Percentiles rank a stretch among this genome's conserved stretches.
Conservation (phyloP, 345 rosid genomes). For the Boechera divaricarpa region DNA sequence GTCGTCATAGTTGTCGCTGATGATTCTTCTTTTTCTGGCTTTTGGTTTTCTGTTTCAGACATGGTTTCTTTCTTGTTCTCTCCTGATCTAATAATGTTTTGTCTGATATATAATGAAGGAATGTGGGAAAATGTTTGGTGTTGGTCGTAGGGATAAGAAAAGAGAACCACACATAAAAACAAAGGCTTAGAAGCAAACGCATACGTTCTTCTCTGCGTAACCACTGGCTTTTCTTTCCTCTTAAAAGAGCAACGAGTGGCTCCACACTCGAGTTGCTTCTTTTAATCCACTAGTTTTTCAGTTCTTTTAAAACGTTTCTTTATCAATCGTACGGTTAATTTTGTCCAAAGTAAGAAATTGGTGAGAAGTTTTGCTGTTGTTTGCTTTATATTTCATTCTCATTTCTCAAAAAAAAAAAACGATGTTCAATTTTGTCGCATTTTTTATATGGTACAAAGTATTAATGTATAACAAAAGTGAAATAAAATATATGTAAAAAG, state of each 20-base stretch:
- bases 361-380: background rate
- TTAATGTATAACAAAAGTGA: no score
- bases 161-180: conserved; percentile 94
- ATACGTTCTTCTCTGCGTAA: conserved; percentile 58
- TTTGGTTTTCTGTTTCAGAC: conserved; percentile 54
- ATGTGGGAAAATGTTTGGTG: conserved; percentile 35
- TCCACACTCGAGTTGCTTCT: conserved; percentile 40
- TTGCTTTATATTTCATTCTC: no score
- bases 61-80: conserved; percentile 43
- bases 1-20: conserved; percentile 22
- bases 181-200: conserved; percentile 59
- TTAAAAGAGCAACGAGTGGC: conserved; percentile 44
- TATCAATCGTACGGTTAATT: background rate
- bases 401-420: no score
- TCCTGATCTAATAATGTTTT: conserved; percentile 24
- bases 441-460: no score
- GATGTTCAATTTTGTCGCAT: no score
- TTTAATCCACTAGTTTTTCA: conserved; percentile 34
- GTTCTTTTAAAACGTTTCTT: background rate
- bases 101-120: conserved; percentile 42
- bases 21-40: conserved; percentile 37
- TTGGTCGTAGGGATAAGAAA: conserved; percentile 72
- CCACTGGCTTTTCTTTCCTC: conserved; percentile 45
- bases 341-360: background rate
- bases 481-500: no score